Percentiles rank a stretch among this genome's conserved stretches.
Evolutionary conservation across 495 filamentous ascomycete genomes (phyloP).

Genomic region (Penicillium samsonianum): DNA sequence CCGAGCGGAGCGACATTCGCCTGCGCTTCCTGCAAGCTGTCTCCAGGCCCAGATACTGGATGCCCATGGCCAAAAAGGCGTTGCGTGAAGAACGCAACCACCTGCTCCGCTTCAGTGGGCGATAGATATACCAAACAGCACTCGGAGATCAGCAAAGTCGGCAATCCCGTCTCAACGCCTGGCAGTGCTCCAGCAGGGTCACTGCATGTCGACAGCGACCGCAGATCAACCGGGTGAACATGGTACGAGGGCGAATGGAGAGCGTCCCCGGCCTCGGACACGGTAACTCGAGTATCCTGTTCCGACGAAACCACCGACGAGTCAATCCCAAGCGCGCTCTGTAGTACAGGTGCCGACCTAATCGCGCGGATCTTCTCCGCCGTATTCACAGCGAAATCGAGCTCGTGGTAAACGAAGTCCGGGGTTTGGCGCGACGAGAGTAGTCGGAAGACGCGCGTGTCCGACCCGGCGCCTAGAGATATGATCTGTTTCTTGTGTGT

Average conservation of each 20-base stretch:
- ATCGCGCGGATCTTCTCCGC: conserved; percentile 61
- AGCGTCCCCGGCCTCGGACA: conserved; percentile 41
- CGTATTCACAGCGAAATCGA: conserved; percentile 83
- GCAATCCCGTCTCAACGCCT: conserved; percentile 55
- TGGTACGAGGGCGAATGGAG: conserved; percentile 59
- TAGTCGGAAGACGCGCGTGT: conserved; percentile 79
- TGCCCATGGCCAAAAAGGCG: conserved; percentile 41
- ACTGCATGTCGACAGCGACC: conserved; percentile 48
- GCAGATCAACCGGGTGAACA: conserved; percentile 81
- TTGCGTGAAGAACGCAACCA: conserved; percentile 67
- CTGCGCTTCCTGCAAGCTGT: neutral
- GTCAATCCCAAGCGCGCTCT: conserved; percentile 32
- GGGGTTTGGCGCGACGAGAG: conserved; percentile 43
- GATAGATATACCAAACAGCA: conserved; percentile 91
- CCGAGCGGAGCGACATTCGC: conserved; percentile 47
- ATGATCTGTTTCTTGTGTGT: conserved; percentile 72
- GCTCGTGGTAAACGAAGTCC: conserved; percentile 78
- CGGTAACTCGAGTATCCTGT: conserved; percentile 21
- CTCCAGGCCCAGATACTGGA: neutral
- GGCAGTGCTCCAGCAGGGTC: conserved; percentile 27
- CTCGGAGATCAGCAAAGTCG: conserved; percentile 86
- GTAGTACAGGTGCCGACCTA: conserved; percentile 40
- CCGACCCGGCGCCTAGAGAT: conserved; percentile 90
- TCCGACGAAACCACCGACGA: conserved; percentile 7
- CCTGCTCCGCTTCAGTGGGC: conserved; percentile 56